Conservation (phyloP, 2,329 filamentous ascomycete species). For the Fusarium sp. region DNA sequence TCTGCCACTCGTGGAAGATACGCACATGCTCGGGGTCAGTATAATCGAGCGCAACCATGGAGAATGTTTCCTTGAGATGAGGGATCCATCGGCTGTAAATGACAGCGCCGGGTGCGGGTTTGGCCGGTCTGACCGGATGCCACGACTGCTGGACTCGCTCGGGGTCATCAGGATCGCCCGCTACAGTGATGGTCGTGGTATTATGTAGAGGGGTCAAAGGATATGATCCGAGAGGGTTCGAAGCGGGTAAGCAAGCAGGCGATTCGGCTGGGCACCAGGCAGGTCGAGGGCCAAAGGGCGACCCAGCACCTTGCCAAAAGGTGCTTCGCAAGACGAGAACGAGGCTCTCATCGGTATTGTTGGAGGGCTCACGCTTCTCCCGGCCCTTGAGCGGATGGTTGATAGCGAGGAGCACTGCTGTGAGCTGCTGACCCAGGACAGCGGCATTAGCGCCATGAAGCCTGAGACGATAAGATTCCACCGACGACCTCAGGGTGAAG, state of each 20-base stretch:
- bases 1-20: constrained; percentile 83
- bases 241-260: constrained; percentile 48
- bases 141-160: constrained; percentile 61
- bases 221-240: constrained; percentile 54
- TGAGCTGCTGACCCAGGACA: constrained; percentile 52
- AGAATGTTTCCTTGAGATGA: constrained; percentile 78
- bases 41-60: constrained; percentile 78
- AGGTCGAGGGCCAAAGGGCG: constrained; percentile 70
- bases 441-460: constrained; percentile 53
- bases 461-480: constrained; percentile 59
- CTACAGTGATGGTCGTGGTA: constrained; percentile 51
- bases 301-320: constrained; percentile 77
- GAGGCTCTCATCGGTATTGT: constrained; percentile 45
- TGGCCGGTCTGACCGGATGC: constrained; percentile 76
- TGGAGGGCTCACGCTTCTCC: constrained; percentile 40
- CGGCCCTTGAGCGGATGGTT: constrained; percentile 55
- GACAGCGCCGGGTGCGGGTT: constrained; percentile 74
- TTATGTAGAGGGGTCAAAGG: constrained; percentile 61
- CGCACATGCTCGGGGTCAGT: constrained; percentile 68
- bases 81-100: constrained; percentile 84
- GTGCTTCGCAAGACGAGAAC: constrained; percentile 60
- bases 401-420: constrained; percentile 59
- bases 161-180: constrained; percentile 54
- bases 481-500: constrained; percentile 59
- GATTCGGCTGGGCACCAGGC: constrained; percentile 65